phyloP scores from a whole-genome alignment of 2,329 filamentous ascomycete genomes.

The Diaporthe ampelina region DNA sequence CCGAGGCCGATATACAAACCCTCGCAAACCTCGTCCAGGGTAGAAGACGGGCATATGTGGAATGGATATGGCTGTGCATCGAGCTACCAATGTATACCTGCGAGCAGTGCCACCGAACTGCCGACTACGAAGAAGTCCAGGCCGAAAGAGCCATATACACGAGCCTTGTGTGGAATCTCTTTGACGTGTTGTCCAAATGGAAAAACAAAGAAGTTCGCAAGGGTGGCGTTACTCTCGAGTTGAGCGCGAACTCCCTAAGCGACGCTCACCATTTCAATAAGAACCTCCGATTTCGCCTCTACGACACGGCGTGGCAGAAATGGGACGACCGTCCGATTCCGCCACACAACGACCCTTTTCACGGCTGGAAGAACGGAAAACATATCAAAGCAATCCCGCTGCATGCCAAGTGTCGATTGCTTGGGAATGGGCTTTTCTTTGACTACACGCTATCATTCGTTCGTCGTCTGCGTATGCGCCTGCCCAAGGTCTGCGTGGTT shows the following conservation, averaged over 20 bases:
- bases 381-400: background rate
- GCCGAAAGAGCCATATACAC: too few species aligned
- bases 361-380: background rate
- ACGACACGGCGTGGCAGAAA: background rate
- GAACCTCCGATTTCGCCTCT: background rate
- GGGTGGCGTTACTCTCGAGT: background rate
- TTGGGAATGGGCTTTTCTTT: background rate
- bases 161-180: too few species aligned
- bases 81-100: conserved; percentile 33
- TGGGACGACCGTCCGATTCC: background rate
- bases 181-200: background rate
- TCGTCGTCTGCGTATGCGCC: background rate
- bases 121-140: too few species aligned
- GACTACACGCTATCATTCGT: background rate
- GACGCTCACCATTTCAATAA: conserved; percentile 14
- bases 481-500: background rate
- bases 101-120: conserved; percentile 21
- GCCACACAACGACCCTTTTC: background rate
- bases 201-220: background rate
- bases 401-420: background rate
- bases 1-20: background rate
- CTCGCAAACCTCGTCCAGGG: background rate
- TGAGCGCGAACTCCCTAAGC: background rate
- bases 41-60: background rate
- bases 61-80: conserved; percentile 25